phyloP scores from a whole-genome alignment of 768 basidiomycete genomes.

The Chiua virens region DNA sequence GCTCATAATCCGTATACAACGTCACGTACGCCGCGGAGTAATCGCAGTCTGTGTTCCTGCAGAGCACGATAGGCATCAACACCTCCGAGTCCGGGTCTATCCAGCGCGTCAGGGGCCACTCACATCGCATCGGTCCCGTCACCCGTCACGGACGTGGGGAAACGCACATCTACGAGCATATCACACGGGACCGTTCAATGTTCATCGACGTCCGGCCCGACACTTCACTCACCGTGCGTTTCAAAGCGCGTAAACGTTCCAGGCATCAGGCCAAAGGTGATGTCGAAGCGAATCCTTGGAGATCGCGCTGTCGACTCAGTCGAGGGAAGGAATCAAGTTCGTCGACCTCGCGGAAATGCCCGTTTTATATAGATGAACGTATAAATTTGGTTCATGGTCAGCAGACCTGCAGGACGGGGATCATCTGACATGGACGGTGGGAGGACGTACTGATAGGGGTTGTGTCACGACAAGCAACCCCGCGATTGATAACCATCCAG shows the following conservation, averaged over 20 bases:
- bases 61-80: neutral
- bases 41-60: constrained; percentile 90
- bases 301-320: constrained; percentile 3
- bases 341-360: neutral
- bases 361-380: neutral
- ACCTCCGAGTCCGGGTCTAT: too few relatives aligned
- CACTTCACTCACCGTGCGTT: constrained; percentile 53
- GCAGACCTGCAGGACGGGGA: too few relatives aligned
- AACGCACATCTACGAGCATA: constrained; percentile 72
- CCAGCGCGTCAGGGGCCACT: too few relatives aligned
- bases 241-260: constrained; percentile 51
- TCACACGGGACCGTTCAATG: too few relatives aligned
- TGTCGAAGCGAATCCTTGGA: too few relatives aligned
- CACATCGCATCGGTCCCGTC: constrained; percentile 94
- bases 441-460: neutral
- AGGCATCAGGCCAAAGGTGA: neutral
- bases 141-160: constrained; percentile 87
- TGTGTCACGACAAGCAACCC: neutral
- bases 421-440: constrained; percentile 1
- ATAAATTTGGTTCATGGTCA: too few relatives aligned
- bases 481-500: neutral
- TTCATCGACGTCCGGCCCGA: too few relatives aligned
- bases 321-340: neutral
- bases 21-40: constrained; percentile 90
- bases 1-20: constrained; percentile 59